A percentile compares a stretch with the other conserved stretches of the same genome.
These are phyloP conservation scores for Leccinellum luteum DNA, from an alignment of 768 basidiomycete species.

Conservation along the genomic window DNA sequence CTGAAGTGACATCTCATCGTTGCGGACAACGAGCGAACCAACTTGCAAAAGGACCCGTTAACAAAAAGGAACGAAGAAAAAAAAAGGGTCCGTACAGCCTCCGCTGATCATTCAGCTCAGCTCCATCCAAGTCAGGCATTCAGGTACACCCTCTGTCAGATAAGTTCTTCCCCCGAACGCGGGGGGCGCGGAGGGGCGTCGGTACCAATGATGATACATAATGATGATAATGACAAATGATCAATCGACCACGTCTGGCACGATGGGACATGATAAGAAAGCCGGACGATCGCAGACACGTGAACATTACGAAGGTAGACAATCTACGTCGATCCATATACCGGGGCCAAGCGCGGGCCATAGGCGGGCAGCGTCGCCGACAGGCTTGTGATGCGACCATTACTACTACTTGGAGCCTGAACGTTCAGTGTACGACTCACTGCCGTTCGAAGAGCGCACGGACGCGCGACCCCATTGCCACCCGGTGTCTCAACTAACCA, in stretches of 20 bases:
- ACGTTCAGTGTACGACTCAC: neutral
- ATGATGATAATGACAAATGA: neutral
- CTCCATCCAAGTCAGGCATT: neutral
- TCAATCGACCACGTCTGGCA: neutral
- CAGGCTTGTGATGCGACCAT: neutral
- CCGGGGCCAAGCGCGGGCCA: neutral
- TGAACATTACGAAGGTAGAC: neutral
- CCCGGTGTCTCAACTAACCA: neutral
- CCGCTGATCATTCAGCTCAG: neutral
- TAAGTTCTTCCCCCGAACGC: neutral
- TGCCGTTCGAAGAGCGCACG: neutral
- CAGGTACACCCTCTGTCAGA: neutral
- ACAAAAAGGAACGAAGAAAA: neutral
- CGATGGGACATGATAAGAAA: neutral
- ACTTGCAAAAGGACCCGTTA: neutral
- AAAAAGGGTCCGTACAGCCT: neutral
- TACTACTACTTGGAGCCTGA: neutral
- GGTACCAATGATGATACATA: neutral
- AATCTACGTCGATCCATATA: neutral
- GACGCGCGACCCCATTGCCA: neutral
- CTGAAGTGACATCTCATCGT: neutral
- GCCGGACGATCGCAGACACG: neutral
- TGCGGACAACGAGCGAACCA: neutral
- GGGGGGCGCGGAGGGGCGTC: neutral
- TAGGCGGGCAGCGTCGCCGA: neutral